Evolutionary conservation across 176 grass and related monocot genomes (phyloP).

Genomic region (Eleusine coracana): DNA sequence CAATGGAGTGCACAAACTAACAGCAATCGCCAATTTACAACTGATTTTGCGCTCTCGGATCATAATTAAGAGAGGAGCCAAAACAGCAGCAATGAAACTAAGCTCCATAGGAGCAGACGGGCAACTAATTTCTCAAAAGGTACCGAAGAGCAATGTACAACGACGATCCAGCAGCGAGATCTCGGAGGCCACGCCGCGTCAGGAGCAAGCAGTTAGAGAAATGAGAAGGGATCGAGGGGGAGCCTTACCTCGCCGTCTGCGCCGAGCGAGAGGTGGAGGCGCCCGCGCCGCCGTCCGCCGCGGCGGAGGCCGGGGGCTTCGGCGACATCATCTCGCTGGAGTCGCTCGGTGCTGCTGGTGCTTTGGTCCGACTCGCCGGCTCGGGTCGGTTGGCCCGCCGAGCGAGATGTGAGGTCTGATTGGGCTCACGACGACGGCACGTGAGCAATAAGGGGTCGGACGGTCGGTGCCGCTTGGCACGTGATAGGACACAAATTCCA

Average conservation of each 20-base stretch:
- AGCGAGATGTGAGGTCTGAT: not conserved
- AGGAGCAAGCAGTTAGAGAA: conserved; percentile 6
- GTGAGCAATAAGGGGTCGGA: not conserved
- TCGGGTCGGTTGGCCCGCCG: not conserved
- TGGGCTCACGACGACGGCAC: not conserved
- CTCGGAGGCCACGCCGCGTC: not conserved
- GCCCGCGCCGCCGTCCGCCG: conserved; percentile 25
- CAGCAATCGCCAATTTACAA: not conserved
- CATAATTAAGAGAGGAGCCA: not conserved
- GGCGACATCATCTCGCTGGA: conserved; percentile 45
- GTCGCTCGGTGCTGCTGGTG: conserved; percentile 8
- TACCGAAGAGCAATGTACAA: not conserved
- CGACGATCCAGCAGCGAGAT: conserved; percentile 37
- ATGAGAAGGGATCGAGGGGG: not conserved
- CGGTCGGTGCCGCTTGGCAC: not conserved
- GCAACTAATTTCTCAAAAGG: not conserved
- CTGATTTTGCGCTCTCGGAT: not conserved
- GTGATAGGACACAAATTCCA: not conserved
- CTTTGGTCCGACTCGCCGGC: conserved; percentile 13
- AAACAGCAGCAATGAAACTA: not conserved
- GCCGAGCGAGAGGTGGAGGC: conserved; percentile 33
- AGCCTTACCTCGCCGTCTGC: conserved; percentile 34
- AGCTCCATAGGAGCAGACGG: not conserved
- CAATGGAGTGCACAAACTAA: not conserved
- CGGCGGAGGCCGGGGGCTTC: conserved; percentile 42